phyloP scores from a whole-genome alignment of 1,284 basidiomycete species.

The Fomitopsis schrenkii region DNA sequence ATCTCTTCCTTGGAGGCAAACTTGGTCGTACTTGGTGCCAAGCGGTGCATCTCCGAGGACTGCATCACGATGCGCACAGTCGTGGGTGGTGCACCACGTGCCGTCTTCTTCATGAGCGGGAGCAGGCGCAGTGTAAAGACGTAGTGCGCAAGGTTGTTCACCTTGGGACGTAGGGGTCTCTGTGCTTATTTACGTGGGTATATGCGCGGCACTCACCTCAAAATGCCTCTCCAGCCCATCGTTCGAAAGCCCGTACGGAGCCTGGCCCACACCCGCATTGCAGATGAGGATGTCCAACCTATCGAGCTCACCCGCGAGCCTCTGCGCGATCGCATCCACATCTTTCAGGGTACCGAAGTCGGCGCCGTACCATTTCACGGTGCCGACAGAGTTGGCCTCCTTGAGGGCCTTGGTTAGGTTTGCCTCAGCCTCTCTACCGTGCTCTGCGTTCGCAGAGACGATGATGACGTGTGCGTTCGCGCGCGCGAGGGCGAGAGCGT shows the following conservation, averaged over 20 bases:
- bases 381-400: constrained; percentile 60
- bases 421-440: constrained; percentile 27
- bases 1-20: constrained; percentile 29
- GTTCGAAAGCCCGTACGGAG: constrained; percentile 23
- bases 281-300: constrained; percentile 28
- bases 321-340: constrained; percentile 23
- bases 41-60: constrained; percentile 26
- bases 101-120: constrained; percentile 27
- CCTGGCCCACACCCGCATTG: constrained; percentile 28
- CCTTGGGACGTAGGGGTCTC: constrained; percentile 9
- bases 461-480: constrained; percentile 24
- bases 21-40: constrained; percentile 17
- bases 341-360: constrained; percentile 23
- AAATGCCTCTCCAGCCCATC: constrained; percentile 29
- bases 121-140: constrained; percentile 26
- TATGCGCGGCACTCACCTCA: constrained; percentile 9
- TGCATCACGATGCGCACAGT: constrained; percentile 29
- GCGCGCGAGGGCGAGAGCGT: constrained; percentile 24
- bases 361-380: constrained; percentile 22
- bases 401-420: constrained; percentile 46
- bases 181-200: background rate
- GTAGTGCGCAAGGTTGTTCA: constrained; percentile 28
- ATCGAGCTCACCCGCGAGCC: constrained; percentile 19
- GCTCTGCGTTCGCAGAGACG: constrained; percentile 24
- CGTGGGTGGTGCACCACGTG: constrained; percentile 17